These are phyloP conservation scores for Phytophthora melonis DNA, from an alignment of 352 stramenopile species.

Conservation along the genomic window DNA sequence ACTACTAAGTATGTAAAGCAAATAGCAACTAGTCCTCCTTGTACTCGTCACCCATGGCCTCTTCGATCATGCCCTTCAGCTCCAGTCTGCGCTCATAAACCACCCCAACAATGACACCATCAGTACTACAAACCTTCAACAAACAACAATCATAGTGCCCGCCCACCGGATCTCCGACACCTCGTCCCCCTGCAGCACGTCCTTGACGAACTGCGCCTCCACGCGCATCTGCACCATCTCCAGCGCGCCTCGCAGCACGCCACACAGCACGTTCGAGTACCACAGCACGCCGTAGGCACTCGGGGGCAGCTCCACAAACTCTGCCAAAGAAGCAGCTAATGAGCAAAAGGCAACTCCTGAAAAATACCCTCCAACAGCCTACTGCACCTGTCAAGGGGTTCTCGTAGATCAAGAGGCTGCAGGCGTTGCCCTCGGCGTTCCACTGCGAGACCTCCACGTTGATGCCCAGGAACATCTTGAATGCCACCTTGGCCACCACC, in stretches of 20 bases:
- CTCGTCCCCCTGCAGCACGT: slow-evolving; percentile 87
- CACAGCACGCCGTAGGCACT: slow-evolving; percentile 91
- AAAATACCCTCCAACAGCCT: background rate
- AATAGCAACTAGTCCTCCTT: slow-evolving; percentile 76
- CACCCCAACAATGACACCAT: background rate
- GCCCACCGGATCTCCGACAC: slow-evolving; percentile 85
- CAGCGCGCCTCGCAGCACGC: slow-evolving; percentile 95
- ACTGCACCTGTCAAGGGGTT: slow-evolving; percentile 92
- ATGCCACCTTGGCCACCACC: slow-evolving; percentile 96
- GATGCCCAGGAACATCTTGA: slow-evolving; percentile 99
- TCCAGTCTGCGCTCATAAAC: slow-evolving; percentile 56
- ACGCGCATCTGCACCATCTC: slow-evolving; percentile 96
- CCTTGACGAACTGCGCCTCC: slow-evolving; percentile 86
- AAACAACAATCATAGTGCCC: background rate
- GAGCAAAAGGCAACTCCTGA: background rate
- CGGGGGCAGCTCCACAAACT: slow-evolving; percentile 92
- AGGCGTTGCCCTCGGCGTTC: slow-evolving; percentile 88
- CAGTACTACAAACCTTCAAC: background rate
- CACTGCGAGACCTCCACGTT: slow-evolving; percentile 92
- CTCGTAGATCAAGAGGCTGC: slow-evolving; percentile 95
- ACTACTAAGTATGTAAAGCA: background rate
- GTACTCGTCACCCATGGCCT: slow-evolving; percentile 90
- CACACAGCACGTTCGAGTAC: slow-evolving; percentile 98
- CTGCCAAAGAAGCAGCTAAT: slow-evolving; percentile 36
- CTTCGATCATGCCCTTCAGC: slow-evolving; percentile 91